Base-by-base conservation (phyloP, 371 early-diverging fungal genomes). In the Basidiobolus meristosporus region DNA sequence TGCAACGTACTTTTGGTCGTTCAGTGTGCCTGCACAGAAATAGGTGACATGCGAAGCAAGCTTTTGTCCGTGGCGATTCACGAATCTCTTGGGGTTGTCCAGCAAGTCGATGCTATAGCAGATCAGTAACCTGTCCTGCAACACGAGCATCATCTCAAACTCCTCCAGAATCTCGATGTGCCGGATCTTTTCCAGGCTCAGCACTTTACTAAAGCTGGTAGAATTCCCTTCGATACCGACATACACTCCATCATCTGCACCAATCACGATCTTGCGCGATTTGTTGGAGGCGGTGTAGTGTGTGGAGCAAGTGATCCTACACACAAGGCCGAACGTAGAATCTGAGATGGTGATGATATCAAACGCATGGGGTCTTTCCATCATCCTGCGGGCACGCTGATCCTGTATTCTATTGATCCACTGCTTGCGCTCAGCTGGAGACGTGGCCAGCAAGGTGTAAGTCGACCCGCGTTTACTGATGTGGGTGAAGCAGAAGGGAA, bases 81-180 rank as follows among this genome's bases (percentile, higher is more conserved):
- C 10, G 63, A 45, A 20, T 65, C 62, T 10, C 57, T 50, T 0
- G 64, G 54, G 32, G 71, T 49, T 16, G 78, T 47, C 12, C 67
- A 65, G 19, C 85, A 81, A 9, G 82, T 47, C 14, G 3, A 31
- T 15, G 34, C 31, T 26, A 34, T 21, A 15, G 23, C 3, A 5
- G 14, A 12, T n/a, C 15, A 35, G 9, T 9, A 26, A 26, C 48
- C 51, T 57, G 63, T 69, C 77, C 3, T 86, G 72, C 12, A 90
- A 61, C 3, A 89, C 68, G 16, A 88, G 60, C 31, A 92, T 54
- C 30, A 80, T 60, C n/a, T 72, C 73, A 42, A 68, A 66, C 15
- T 71, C 65, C 45, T 78, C 77, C 26, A 89, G 48, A 3, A 87
- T 70, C 46, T 88, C 88, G 31, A 92, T 68, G 52, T 90, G 89